A percentile compares a stretch with the other conserved stretches of the same genome.
phyloP scores from a whole-genome alignment of 495 filamentous ascomycete species.

The Tuber microsphaerosporum region DNA sequence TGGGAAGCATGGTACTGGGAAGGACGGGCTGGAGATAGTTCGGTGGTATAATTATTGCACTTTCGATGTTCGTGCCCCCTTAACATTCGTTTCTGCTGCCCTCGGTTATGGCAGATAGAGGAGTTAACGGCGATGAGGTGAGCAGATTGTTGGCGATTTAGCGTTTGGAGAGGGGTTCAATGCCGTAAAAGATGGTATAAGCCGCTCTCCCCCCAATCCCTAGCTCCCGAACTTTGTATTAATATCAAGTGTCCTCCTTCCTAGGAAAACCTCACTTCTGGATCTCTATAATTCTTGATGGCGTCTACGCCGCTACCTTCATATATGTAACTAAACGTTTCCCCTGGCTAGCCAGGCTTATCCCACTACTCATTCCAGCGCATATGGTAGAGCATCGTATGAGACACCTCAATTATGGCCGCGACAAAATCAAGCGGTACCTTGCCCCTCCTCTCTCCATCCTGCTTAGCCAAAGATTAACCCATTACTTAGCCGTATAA shows the following conservation, averaged over 20 bases:
- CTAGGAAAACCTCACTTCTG: constrained; percentile 13
- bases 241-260: not conserved
- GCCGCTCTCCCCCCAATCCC: constrained; percentile 2
- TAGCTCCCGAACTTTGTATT: not conserved
- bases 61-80: constrained; percentile 41
- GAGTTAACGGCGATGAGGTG: constrained; percentile 26
- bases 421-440: constrained; percentile 6
- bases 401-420: not conserved
- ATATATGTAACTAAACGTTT: constrained; percentile 7
- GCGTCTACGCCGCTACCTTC: constrained; percentile 39
- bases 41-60: constrained; percentile 48
- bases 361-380: constrained; percentile 4
- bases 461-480: not conserved
- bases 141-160: constrained; percentile 37
- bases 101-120: not conserved
- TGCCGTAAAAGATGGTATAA: constrained; percentile 36
- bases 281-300: constrained; percentile 8
- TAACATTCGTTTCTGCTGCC: not conserved
- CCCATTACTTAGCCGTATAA: constrained; percentile 4
- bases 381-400: not conserved
- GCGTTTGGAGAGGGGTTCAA: constrained; percentile 44
- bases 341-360: constrained; percentile 9
- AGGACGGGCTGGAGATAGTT: constrained; percentile 43
- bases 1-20: constrained; percentile 40
- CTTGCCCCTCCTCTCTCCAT: not conserved